Base-by-base conservation (phyloP, 78 protist species). In the Dictyostelium citrinum region DNA sequence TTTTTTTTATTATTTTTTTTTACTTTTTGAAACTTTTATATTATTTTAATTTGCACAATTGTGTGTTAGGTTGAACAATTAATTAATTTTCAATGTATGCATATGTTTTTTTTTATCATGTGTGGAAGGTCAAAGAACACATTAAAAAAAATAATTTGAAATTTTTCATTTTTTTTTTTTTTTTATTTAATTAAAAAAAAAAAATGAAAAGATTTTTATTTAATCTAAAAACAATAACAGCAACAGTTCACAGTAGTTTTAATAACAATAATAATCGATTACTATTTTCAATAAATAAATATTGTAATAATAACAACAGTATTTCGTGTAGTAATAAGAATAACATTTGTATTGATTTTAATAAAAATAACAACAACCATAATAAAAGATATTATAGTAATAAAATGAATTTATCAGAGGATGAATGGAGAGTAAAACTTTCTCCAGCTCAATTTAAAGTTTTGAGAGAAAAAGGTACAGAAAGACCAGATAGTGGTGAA, bases 381-480 rank as follows among this genome's bases (percentile, higher is more conserved):
- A 39, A 39, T 51, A 31, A 55, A 55, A 55, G 64, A 20, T 20
- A 14, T 20, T 55, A 45, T 70, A 70, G 35, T 67, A 45, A 24
- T 55, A 51, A 51, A 24, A 84, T 29, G 29, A 84, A 70, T 74
- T 45, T 82, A 68, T 81, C 90, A 67, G 96, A 82, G 5, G 64
- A 43, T 7, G 96, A 93, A 79, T 93, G 96, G 96, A 76, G 29
- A 46, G 96, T 82, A 24, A 80, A 75, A 55, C 41, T 93, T 7
- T 39, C 90, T 51, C 90, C 90, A 51, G 93, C 81, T 41, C 96
- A 93, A 81, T 93, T 93, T 74, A 11, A 45, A 11, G 92, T 93
- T 5, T 31, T 93, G 6, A 81, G 96, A 60, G 55, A 93, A 55
- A 93, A 93, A 7, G 96, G 96, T 55, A 80, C 84, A 14, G 84